Evolutionary conservation across 805 yeast species (phyloP), one percentile per base, ranked within the genome.

Genomic region (Sugiyamaella boreocaroliniensis): DNA sequence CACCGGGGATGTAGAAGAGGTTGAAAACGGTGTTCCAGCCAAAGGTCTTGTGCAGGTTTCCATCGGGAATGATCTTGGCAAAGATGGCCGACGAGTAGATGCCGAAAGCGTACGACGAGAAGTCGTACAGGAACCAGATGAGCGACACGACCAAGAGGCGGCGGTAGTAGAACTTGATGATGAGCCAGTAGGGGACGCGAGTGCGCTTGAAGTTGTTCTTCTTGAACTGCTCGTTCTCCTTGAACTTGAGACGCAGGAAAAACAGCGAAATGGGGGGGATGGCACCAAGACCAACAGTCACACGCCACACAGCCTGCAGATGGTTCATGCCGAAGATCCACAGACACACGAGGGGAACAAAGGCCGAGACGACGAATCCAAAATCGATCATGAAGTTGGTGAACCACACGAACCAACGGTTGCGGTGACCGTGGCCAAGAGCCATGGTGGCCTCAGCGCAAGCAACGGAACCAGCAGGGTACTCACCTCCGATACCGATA

Each of bases 1-100:
- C 77, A 61, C 97, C 98, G 12, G 97, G 97, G 40, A 90, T 71
- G 69, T 90, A 89, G 70, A 92, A 90, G 62, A 86, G 73, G 70
- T 89, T 88, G 63, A 90, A 78, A 6, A 92, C 92, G 55, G 86
- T 85, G 68, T 85, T 87, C 97, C 97, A 92, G 49, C 96, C 97
- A 70, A 89, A 87, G 20, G 86, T 77, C 67, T 81, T 77, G 71
- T 83, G 83, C 54, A 88, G 70, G 59, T 84, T 78, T 43, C 78
- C 77, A 50, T 76, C 80, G 10, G 82, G 78, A 41, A 77, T 74
- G 55, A 86, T 77, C 51, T 85, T 72, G 42, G 73, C 71, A 58
- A 89, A 71, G 60, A 92, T 88, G 55, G 79, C 77, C 11, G 90
- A 73, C 6, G 95, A 86, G 71, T 85, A 89, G 62, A 86, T 80